Evolutionary conservation across 2,329 filamentous ascomycete genomes (phyloP).

Genomic region (Torrubiella hemipterigena): DNA sequence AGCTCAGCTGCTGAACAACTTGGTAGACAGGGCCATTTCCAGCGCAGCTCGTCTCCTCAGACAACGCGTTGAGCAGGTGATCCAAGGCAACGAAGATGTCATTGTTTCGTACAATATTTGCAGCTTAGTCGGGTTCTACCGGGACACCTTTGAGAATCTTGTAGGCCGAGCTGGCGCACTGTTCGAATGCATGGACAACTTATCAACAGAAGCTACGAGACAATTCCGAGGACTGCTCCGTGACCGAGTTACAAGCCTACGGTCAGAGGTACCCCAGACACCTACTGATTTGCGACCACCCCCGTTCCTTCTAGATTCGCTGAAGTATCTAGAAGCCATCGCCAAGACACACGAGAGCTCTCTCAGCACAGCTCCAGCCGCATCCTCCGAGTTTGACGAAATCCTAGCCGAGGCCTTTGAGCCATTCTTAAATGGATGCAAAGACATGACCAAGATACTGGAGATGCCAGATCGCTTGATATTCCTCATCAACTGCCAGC

Average conservation of each 20-base stretch:
- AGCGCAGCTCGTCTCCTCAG: slow-evolving; percentile 76
- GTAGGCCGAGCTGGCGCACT: slow-evolving; percentile 59
- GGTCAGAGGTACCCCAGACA: slow-evolving; percentile 57
- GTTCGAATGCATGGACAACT: slow-evolving; percentile 51
- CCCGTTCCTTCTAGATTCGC: slow-evolving; percentile 66
- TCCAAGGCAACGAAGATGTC: slow-evolving; percentile 84
- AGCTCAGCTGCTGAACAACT: slow-evolving; percentile 65
- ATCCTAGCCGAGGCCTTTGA: slow-evolving; percentile 72
- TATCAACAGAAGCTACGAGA: slow-evolving; percentile 66
- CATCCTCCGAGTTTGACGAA: slow-evolving; percentile 59
- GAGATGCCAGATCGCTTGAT: slow-evolving; percentile 48
- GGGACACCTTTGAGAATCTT: slow-evolving; percentile 69
- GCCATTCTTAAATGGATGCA: slow-evolving; percentile 69
- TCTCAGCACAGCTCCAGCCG: slow-evolving; percentile 44
- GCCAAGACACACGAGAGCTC: slow-evolving; percentile 84
- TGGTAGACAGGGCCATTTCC: slow-evolving; percentile 76
- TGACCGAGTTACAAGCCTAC: slow-evolving; percentile 65
- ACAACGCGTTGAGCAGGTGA: slow-evolving; percentile 80
- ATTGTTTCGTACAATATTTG: slow-evolving; percentile 82
- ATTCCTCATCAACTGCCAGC: slow-evolving; percentile 62
- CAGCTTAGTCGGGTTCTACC: slow-evolving; percentile 84
- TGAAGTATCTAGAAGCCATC: slow-evolving; percentile 66
- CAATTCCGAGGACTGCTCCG: slow-evolving; percentile 75
- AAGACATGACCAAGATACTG: slow-evolving; percentile 53
- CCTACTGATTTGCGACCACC: slow-evolving; percentile 67